phyloP scores from a whole-genome alignment of 192 early-diverging fungal genomes.

The Coemansia javaensis region DNA sequence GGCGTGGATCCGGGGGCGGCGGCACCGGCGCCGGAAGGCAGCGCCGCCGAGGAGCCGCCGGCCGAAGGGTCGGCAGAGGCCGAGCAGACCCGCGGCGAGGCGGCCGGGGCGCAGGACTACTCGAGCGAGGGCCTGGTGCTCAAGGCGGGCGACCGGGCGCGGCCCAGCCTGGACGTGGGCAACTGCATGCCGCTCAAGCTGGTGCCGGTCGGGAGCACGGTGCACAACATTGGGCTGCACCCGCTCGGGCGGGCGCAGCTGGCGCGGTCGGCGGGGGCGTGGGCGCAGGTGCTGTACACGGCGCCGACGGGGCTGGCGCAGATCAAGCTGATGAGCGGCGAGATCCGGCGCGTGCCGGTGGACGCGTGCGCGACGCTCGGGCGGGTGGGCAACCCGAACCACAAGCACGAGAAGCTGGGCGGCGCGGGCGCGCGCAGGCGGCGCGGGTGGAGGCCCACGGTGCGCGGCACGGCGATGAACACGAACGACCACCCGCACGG shows the following conservation, averaged over 20 bases:
- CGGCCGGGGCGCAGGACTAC: conserved; percentile 7
- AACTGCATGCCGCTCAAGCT: conserved; percentile 86
- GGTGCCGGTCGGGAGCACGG: conserved; percentile 86
- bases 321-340: conserved; percentile 78
- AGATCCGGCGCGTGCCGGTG: conserved; percentile 78
- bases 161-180: conserved; percentile 64
- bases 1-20: conserved; percentile 2
- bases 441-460: conserved; percentile 82
- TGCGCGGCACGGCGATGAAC: conserved; percentile 96
- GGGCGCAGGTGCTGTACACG: conserved; percentile 77
- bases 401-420: conserved; percentile 81
- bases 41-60: neutral
- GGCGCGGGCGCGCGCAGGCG: conserved; percentile 82
- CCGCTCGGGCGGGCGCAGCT: conserved; percentile 72
- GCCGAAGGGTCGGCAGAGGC: neutral
- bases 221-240: conserved; percentile 82
- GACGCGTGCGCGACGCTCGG: conserved; percentile 89
- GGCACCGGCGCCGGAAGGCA: conserved; percentile 1
- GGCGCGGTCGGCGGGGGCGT: conserved; percentile 80
- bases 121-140: conserved; percentile 11
- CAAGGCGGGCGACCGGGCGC: neutral
- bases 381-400: conserved; percentile 80
- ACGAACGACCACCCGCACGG: conserved; percentile 94
- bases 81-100: neutral
- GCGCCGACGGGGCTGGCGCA: conserved; percentile 74